Evolutionary conservation across 2,329 filamentous ascomycete species (phyloP).

Genomic region (Fusarium compactum): DNA sequence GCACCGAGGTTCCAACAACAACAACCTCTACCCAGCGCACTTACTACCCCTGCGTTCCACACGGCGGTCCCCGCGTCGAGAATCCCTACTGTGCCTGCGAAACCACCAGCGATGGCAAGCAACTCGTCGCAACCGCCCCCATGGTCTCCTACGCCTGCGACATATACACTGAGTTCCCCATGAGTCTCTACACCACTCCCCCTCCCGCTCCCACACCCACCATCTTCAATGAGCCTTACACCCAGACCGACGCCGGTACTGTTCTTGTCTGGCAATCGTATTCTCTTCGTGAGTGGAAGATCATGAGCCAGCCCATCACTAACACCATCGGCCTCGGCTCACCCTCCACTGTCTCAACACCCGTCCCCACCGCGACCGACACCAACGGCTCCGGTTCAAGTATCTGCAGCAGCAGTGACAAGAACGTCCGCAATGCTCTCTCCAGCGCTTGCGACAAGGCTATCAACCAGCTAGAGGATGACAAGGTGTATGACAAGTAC

Average conservation of each 20-base stretch:
- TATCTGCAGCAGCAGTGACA: constrained; percentile 10
- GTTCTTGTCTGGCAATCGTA: constrained; percentile 14
- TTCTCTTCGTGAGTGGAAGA: constrained; percentile 13
- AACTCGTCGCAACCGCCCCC: background rate
- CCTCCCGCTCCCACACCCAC: constrained; percentile 1
- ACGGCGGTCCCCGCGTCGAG: background rate
- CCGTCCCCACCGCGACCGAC: background rate
- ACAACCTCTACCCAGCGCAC: background rate
- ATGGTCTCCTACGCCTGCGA: constrained; percentile 6
- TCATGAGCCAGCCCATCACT: constrained; percentile 1
- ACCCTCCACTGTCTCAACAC: constrained; percentile 1
- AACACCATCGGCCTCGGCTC: constrained; percentile 15
- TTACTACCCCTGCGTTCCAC: constrained; percentile 10
- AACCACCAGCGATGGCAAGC: constrained; percentile 10
- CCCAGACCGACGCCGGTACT: background rate
- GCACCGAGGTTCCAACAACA: background rate
- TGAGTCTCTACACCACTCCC: constrained; percentile 7
- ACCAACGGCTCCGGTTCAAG: background rate
- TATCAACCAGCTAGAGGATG: constrained; percentile 10
- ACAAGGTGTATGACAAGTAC: constrained; percentile 6
- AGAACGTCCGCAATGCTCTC: constrained; percentile 3
- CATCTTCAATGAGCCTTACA: constrained; percentile 5
- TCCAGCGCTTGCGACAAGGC: constrained; percentile 1
- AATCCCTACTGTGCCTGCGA: constrained; percentile 12
- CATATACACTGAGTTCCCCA: constrained; percentile 7